Base-by-base conservation (phyloP, 768 basidiomycete species). In the Cystobasidiopsis lactophilus region DNA sequence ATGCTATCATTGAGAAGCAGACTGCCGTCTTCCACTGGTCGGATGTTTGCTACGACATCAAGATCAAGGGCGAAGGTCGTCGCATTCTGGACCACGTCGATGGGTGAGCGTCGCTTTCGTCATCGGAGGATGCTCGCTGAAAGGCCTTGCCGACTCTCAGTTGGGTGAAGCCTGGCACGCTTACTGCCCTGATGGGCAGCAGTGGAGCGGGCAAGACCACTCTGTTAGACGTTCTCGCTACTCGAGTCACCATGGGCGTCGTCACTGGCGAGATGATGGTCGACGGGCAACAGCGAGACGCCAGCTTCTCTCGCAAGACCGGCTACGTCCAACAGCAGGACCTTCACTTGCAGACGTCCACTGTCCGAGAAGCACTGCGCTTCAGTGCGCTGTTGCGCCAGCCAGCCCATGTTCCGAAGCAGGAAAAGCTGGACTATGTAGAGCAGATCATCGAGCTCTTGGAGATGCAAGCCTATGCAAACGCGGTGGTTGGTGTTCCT, bases 191-290 rank as follows among this genome's bases (percentile, higher is more conserved):
- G 1, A 69, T 72, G 67, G 71, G 71, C 39, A 10, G 7, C 11
- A 11, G 14, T 11, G 16, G 26, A 18, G 23, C 33, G 5, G 19
- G 21, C 11, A 52, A 52, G 31, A 52, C 65, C 21, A 67, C 67
- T 0, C 57, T 65, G 1, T 57, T 66, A 50, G 56, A 66, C 54
- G 61, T 61, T 4, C 55, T 65, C 30, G 62, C 65, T 19, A 60
- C 62, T 38, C 64, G 65, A 5, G 58, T 58, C 44, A 69, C 66
- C 33, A 69, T 69, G 60, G 71, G 71, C 48, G 68, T 71, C 31
- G 67, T 71, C 53, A 66, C 65, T 11, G 71, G 71, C 7, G 68
- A 70, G 44, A 67, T 71, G 61, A 61, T 71, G 24, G 68, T 71
- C 49, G 68, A 71, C 52, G 70, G 68, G 11, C 53, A 59, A 29